Percentiles rank a stretch among this genome's conserved stretches.
Evolutionary conservation across 306 rosid genomes (phyloP).

Genomic region (Notholithocarpus densiflorus): DNA sequence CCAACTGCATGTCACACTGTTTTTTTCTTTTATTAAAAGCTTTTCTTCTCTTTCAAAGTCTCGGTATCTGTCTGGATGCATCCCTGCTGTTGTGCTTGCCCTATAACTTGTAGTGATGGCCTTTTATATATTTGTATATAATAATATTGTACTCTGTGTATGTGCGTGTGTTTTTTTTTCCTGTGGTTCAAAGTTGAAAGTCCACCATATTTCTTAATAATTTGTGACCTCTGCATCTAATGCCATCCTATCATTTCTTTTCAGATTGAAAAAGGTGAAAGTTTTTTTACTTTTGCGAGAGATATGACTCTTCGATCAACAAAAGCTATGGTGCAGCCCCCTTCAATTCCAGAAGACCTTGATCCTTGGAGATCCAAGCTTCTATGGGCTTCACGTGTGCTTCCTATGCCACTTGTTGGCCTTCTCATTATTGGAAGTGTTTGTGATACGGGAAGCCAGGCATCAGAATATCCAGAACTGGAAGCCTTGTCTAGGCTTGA

Average conservation of each 20-base stretch:
- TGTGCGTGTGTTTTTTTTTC: background rate
- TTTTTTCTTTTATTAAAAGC: background rate
- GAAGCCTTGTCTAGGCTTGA: conserved; percentile 95
- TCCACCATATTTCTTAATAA: background rate
- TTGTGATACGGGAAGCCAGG: conserved; percentile 64
- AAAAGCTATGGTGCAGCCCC: conserved; percentile 64
- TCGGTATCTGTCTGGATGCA: background rate
- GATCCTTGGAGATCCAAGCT: conserved; percentile 88
- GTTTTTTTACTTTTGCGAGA: conserved; percentile 84
- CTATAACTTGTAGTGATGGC: background rate
- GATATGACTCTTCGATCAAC: conserved; percentile 87
- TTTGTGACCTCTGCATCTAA: background rate
- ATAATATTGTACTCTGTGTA: background rate
- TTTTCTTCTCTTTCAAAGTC: background rate
- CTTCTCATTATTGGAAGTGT: conserved; percentile 73
- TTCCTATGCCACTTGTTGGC: conserved; percentile 98
- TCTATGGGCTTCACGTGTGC: conserved; percentile 89
- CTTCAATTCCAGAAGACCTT: conserved; percentile 68
- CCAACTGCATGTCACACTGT: background rate
- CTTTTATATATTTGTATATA: background rate
- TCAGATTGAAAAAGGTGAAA: conserved; percentile 89
- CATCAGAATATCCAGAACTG: conserved; percentile 79
- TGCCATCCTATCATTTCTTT: conserved; percentile 15
- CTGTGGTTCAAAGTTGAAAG: background rate
- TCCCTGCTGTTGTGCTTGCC: background rate